Evolutionary conservation across 2,329 filamentous ascomycete genomes (phyloP).

Genomic region (Magnaporthales sp.): DNA sequence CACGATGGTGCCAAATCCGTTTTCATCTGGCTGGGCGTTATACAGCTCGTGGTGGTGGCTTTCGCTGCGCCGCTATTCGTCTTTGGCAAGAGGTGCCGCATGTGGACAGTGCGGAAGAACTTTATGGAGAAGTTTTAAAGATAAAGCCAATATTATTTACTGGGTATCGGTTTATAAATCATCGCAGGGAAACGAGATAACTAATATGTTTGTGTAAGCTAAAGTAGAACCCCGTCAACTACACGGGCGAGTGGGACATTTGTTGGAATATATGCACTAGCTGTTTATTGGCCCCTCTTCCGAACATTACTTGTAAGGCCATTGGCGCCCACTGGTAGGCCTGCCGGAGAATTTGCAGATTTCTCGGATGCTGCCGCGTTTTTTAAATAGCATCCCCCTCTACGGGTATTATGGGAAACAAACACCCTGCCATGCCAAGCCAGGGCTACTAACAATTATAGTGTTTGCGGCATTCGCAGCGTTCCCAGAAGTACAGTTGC

Average conservation of each 20-base stretch:
- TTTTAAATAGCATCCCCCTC: not conserved
- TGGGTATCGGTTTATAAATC: not conserved
- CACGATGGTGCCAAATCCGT: slow-evolving; percentile 66
- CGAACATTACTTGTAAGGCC: not conserved
- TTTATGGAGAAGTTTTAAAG: slow-evolving; percentile 52
- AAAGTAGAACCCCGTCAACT: not conserved
- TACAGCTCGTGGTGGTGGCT: slow-evolving; percentile 69
- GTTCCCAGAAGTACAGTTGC: not conserved
- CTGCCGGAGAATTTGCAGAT: not conserved
- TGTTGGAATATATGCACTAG: not conserved
- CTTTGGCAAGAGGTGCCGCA: slow-evolving; percentile 81
- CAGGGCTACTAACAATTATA: too few species aligned
- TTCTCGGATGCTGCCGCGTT: not conserved
- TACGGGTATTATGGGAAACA: not conserved
- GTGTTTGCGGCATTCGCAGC: too few species aligned
- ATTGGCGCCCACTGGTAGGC: not conserved
- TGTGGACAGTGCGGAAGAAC: slow-evolving; percentile 87
- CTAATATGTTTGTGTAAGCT: too few species aligned
- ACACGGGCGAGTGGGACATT: not conserved
- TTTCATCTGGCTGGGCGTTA: slow-evolving; percentile 75
- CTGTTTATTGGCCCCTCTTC: not conserved
- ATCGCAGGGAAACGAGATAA: not conserved
- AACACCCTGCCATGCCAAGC: not conserved
- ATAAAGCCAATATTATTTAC: not conserved
- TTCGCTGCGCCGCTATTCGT: slow-evolving; percentile 88